Conservation (phyloP, 2,329 filamentous ascomycete genomes). For the Alternaria arbusti region DNA sequence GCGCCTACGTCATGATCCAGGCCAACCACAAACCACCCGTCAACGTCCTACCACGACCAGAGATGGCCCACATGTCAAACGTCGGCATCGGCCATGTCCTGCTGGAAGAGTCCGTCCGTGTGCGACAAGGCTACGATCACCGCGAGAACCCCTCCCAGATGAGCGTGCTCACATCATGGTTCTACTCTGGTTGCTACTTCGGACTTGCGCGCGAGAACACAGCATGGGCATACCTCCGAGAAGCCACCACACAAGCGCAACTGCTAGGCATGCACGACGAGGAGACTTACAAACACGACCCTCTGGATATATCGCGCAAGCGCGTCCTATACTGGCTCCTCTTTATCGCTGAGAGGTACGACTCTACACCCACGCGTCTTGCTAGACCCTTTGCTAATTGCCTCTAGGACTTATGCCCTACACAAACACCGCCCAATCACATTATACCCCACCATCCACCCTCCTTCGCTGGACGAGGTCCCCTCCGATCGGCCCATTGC, state of each 20-base stretch:
- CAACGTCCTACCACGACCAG: constrained; percentile 55
- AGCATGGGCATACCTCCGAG: constrained; percentile 67
- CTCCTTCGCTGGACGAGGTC: constrained; percentile 58
- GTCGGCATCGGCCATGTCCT: constrained; percentile 60
- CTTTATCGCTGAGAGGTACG: constrained; percentile 66
- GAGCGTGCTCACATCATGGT: constrained; percentile 68
- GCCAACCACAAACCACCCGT: constrained; percentile 54
- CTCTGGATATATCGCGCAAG: constrained; percentile 61
- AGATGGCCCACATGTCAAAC: constrained; percentile 51
- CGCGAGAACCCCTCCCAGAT: constrained; percentile 61
- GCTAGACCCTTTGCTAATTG: constrained; percentile 6
- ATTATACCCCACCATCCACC: constrained; percentile 64
- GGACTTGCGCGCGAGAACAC: constrained; percentile 67
- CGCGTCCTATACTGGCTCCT: constrained; percentile 68
- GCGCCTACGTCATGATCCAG: constrained; percentile 59
- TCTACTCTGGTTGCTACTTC: constrained; percentile 66
- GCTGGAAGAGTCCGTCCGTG: constrained; percentile 64
- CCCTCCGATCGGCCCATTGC: constrained; percentile 62
- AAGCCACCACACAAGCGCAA: constrained; percentile 66
- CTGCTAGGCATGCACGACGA: constrained; percentile 66
- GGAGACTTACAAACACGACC: constrained; percentile 58
- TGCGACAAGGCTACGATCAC: constrained; percentile 64
- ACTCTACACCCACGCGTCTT: neutral
- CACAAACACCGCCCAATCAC: constrained; percentile 69
- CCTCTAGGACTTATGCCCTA: constrained; percentile 65